Percentiles rank a stretch among this genome's conserved stretches.
Evolutionary conservation across 805 yeast genomes (phyloP).

Genomic region (Zygosaccharomyces rouxii): DNA sequence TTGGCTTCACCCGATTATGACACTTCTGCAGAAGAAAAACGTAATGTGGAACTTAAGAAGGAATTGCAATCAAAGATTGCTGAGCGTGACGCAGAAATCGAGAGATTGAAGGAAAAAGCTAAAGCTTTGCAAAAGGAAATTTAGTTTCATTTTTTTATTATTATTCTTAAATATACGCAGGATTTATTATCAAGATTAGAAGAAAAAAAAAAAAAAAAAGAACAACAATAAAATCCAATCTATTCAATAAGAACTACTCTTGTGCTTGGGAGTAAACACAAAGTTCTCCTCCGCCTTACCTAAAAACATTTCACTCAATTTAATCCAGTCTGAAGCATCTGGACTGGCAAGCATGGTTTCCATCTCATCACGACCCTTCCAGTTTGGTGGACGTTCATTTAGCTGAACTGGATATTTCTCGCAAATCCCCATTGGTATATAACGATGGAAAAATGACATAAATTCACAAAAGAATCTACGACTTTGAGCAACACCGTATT

Average conservation of each 20-base stretch:
- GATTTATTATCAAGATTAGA: too few relatives aligned
- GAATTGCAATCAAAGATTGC: conserved; percentile 47
- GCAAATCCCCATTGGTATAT: conserved; percentile 88
- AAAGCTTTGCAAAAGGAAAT: conserved; percentile 58
- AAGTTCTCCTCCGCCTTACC: conserved; percentile 79
- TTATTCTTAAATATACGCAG: too few relatives aligned
- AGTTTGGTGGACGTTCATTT: conserved; percentile 89
- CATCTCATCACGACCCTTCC: conserved; percentile 89
- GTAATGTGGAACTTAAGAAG: conserved; percentile 26
- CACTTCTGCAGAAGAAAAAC: conserved; percentile 11
- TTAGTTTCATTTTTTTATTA: conserved; percentile 10
- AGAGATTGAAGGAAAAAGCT: conserved; percentile 69
- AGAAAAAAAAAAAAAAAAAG: background rate
- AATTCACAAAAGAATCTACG: conserved; percentile 93
- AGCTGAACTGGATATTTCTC: conserved; percentile 83
- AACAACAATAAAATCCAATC: background rate
- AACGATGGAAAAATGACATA: conserved; percentile 88
- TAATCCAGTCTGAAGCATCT: conserved; percentile 93
- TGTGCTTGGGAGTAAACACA: conserved; percentile 87
- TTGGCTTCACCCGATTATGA: conserved; percentile 14
- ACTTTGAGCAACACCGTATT: conserved; percentile 82
- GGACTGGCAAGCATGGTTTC: conserved; percentile 84
- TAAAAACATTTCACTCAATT: conserved; percentile 88
- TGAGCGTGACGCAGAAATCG: conserved; percentile 61
- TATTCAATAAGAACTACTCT: conserved; percentile 69